Base-by-base conservation (phyloP, 176 grass and related monocot genomes). In the Hsuehochloa calcarea region DNA sequence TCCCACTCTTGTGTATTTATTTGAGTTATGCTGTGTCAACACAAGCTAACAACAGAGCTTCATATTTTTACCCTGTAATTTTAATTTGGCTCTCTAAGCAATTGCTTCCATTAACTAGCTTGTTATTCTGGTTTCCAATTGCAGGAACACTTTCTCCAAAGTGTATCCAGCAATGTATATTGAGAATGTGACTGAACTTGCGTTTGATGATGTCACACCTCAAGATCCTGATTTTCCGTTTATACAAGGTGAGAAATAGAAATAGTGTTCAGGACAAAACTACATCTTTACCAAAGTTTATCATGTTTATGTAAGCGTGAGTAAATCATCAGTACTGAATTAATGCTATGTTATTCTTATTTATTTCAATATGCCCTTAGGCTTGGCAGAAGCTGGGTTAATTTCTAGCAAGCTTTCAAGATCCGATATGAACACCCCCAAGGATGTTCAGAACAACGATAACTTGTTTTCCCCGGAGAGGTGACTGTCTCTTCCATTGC, bases 111-210 rank as follows among this genome's bases (percentile, higher is more conserved):
- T 34, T 50, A 46, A 89, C 67, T 83, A 75, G 27, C 27, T 56
- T 66, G 61, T 86, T 88, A 54, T 84, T 70, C 17, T 80, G 74
- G 52, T 82, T 88, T 82, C 37, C 73, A 81, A 77, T 74, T 46
- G 43, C 84, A 98, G 96, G 92, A 95, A 80, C 83, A 84, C 91
- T 76, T 86, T 71, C 85, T 98, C 91, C 0, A 98, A 95, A 95
- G 96, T 98, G 37, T 98, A 90, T 90, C 96, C 96, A 89, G 96
- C 96, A 63, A 98, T 98, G 96, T 98, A 92, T 64, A 92, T 95
- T 31, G 93, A 98, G 82, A 92, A 98, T 84, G 22, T 94, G 74
- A 92, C 93, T 61, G 96, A 95, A 77, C 96, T 95, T 90, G 96
- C 96, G 26, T 98, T 98, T 87, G 88, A 98, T 89, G 96, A 98